These are phyloP conservation scores for Sporothrix humicola DNA, from an alignment of 2,329 filamentous ascomycete species.

Conservation along the genomic window DNA sequence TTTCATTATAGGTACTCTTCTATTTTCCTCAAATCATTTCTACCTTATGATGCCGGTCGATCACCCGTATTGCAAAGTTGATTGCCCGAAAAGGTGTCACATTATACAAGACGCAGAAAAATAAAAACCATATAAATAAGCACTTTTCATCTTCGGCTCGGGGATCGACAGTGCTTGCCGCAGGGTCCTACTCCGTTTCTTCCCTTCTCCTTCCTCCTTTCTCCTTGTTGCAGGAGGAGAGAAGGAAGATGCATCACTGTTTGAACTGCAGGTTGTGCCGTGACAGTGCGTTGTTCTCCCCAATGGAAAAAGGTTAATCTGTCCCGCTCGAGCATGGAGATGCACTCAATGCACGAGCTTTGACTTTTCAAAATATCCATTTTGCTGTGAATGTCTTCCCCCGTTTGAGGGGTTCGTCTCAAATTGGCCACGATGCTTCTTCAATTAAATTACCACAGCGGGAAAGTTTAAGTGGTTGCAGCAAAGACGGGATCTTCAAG, in stretches of 20 bases:
- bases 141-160: neutral
- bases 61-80: constrained; percentile 15
- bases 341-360: neutral
- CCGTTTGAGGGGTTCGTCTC: neutral
- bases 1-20: neutral
- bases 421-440: neutral
- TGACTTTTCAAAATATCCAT: neutral
- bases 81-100: neutral
- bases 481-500: constrained; percentile 9
- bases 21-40: neutral
- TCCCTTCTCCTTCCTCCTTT: too few relatives aligned
- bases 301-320: too few relatives aligned
- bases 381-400: neutral
- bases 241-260: neutral
- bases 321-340: neutral
- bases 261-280: neutral
- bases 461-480: constrained; percentile 2
- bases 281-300: neutral
- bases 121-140: too few relatives aligned
- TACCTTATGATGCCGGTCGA: constrained; percentile 10
- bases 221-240: neutral
- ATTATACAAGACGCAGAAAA: neutral
- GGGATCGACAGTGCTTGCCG: constrained; percentile 23
- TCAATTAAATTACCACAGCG: constrained; percentile 8
- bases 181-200: constrained; percentile 11